phyloP scores from a whole-genome alignment of 306 rosid species.

The Prunus armeniaca region DNA sequence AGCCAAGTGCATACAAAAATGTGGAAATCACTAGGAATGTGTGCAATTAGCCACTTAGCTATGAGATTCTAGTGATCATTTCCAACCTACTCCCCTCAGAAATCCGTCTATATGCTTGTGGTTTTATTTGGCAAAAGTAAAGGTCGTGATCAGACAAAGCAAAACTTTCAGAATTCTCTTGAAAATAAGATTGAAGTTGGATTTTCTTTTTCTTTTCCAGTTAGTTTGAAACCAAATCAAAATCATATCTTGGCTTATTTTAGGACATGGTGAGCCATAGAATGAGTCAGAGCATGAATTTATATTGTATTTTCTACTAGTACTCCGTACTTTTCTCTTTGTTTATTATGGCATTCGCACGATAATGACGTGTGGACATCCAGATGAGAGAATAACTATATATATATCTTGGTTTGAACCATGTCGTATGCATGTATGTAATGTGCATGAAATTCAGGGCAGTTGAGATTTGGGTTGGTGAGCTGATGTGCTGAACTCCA shows the following conservation, averaged over 20 bases:
- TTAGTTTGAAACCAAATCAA: neutral
- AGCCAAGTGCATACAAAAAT: neutral
- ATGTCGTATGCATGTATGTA: neutral
- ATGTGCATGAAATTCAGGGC: conserved; percentile 4
- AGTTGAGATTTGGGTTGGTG: neutral
- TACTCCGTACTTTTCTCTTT: too few relatives aligned
- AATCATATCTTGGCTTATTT: too few relatives aligned
- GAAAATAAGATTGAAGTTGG: neutral
- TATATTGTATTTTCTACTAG: too few relatives aligned
- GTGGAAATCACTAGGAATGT: neutral
- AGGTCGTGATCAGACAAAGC: neutral
- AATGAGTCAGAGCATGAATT: too few relatives aligned
- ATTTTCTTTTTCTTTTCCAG: neutral
- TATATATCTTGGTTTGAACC: neutral
- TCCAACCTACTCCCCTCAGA: conserved; percentile 4
- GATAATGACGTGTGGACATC: too few relatives aligned
- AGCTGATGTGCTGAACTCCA: conserved; percentile 12
- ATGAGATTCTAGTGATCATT: conserved; percentile 13
- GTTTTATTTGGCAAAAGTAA: conserved; percentile 7
- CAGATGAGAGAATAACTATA: too few relatives aligned
- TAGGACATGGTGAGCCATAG: too few relatives aligned
- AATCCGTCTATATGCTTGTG: neutral
- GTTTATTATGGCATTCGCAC: too few relatives aligned
- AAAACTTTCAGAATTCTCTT: neutral
- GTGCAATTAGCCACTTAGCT: neutral